Evolutionary conservation across 352 stramenopile species (phyloP).

Genomic region (Aphanomyces stellatus): DNA sequence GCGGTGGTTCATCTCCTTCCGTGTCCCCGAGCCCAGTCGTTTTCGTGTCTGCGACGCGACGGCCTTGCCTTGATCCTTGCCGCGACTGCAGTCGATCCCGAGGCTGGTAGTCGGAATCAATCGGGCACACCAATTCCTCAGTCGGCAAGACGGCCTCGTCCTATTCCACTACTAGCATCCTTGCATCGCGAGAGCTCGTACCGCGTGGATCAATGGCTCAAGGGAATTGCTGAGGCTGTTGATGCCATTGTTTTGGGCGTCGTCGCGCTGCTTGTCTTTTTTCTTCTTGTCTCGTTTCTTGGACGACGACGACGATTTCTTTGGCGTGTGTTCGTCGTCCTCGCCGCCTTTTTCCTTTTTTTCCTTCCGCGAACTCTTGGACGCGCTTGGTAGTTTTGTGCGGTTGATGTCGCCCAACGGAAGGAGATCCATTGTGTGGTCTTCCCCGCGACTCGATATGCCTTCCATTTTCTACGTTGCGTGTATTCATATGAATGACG

Average conservation of each 20-base stretch:
- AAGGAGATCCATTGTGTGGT: background rate
- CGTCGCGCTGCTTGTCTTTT: background rate
- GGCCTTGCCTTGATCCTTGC: conserved; percentile 55
- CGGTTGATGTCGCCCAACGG: conserved; percentile 12
- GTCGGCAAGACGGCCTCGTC: background rate
- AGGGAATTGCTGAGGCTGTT: conserved; percentile 4
- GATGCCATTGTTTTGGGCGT: background rate
- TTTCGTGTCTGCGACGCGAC: conserved; percentile 25
- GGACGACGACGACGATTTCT: conserved; percentile 23
- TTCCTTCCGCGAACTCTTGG: conserved; percentile 5
- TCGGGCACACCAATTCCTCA: conserved; percentile 31
- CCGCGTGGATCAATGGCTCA: conserved; percentile 7
- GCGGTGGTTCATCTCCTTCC: conserved; percentile 24
- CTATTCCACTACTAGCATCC: conserved; percentile 5
- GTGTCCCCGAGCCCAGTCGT: conserved; percentile 23
- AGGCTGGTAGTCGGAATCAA: conserved; percentile 48
- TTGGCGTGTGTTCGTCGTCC: background rate
- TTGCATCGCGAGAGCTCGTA: too few species aligned
- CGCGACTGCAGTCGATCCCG: conserved; percentile 67
- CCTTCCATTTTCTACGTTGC: background rate
- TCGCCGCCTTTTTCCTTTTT: background rate
- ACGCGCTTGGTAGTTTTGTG: conserved; percentile 1
- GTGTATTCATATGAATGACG: background rate
- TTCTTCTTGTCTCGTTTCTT: conserved; percentile 26
- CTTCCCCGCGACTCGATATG: conserved; percentile 3